Evolutionary conservation across 108 stramenopile species (phyloP).

Genomic region (Mayamaea pseudoterrestris): DNA sequence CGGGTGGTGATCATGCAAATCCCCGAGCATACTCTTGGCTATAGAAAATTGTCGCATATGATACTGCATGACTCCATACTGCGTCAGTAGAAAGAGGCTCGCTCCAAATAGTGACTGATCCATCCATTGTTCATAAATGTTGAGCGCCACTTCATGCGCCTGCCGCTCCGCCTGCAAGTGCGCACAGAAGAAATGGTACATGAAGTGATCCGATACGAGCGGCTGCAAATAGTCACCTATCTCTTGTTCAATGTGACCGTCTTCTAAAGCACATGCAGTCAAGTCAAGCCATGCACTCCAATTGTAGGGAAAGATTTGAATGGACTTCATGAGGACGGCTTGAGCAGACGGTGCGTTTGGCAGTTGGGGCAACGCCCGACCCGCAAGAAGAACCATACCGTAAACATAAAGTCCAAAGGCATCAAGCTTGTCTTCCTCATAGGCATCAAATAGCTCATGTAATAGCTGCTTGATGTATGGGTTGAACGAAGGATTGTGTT

Average conservation of each 20-base stretch:
- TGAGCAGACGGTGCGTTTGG: slow-evolving; percentile 25
- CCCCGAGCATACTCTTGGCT: slow-evolving; percentile 73
- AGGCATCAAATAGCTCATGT: slow-evolving; percentile 48
- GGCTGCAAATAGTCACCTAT: slow-evolving; percentile 41
- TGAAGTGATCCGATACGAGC: slow-evolving; percentile 21
- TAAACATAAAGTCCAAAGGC: slow-evolving; percentile 90
- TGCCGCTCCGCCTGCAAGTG: slow-evolving; percentile 86
- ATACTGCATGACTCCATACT: slow-evolving; percentile 79
- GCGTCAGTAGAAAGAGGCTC: slow-evolving; percentile 62
- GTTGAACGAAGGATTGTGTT: slow-evolving; percentile 20
- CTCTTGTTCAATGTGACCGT: slow-evolving; percentile 43
- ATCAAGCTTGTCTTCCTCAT: slow-evolving; percentile 36
- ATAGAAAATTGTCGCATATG: slow-evolving; percentile 84
- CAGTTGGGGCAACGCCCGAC: slow-evolving; percentile 8
- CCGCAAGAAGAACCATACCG: slow-evolving; percentile 52
- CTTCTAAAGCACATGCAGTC: slow-evolving; percentile 46
- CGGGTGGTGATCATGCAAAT: slow-evolving; percentile 62
- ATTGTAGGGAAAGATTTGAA: slow-evolving; percentile 75
- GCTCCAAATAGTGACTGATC: slow-evolving; percentile 48
- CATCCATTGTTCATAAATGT: slow-evolving; percentile 47
- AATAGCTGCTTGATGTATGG: slow-evolving; percentile 55
- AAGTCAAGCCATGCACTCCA: slow-evolving; percentile 97
- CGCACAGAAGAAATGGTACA: slow-evolving; percentile 83
- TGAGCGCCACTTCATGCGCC: slow-evolving; percentile 65
- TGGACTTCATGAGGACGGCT: slow-evolving; percentile 51